A percentile compares a stretch with the other conserved stretches of the same genome.
Evolutionary conservation across 345 rosid genomes (phyloP).

Genomic region (Anastatica hierochuntica): DNA sequence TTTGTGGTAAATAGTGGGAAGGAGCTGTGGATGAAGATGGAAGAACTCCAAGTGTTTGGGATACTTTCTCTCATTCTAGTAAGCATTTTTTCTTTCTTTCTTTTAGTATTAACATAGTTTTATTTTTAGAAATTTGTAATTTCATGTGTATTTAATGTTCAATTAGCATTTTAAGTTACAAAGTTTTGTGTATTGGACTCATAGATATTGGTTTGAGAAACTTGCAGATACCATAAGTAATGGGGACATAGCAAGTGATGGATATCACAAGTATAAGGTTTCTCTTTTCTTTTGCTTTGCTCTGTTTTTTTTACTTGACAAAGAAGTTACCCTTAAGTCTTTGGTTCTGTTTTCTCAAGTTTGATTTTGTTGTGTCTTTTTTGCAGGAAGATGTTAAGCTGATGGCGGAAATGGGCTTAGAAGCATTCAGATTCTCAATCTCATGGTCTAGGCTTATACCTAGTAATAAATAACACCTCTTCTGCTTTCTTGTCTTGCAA

Average conservation of each 20-base stretch:
- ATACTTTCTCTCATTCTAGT: conserved; percentile 40
- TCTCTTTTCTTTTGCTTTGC: background rate
- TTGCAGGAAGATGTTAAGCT: conserved; percentile 69
- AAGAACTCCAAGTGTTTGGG: conserved; percentile 53
- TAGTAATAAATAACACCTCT: conserved; percentile 21
- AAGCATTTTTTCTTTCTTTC: too few species aligned
- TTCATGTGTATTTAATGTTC: too few species aligned
- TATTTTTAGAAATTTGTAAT: too few species aligned
- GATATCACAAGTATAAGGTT: conserved; percentile 63
- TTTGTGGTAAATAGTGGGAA: conserved; percentile 28
- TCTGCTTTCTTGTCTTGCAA: background rate
- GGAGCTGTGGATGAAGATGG: conserved; percentile 59
- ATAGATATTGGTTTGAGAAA: background rate
- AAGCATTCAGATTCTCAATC: conserved; percentile 69
- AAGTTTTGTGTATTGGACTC: background rate
- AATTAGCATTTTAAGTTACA: background rate
- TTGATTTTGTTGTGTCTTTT: too few species aligned
- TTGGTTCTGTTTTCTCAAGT: background rate
- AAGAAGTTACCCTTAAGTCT: background rate
- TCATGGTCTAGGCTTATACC: conserved; percentile 85
- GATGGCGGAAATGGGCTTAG: conserved; percentile 54
- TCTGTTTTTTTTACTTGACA: background rate
- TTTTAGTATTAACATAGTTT: too few species aligned
- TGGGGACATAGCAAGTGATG: conserved; percentile 52
- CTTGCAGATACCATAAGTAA: conserved; percentile 19